Base-by-base conservation (phyloP, 2,329 filamentous ascomycete genomes). In the Pyrenochaeta sp. region DNA sequence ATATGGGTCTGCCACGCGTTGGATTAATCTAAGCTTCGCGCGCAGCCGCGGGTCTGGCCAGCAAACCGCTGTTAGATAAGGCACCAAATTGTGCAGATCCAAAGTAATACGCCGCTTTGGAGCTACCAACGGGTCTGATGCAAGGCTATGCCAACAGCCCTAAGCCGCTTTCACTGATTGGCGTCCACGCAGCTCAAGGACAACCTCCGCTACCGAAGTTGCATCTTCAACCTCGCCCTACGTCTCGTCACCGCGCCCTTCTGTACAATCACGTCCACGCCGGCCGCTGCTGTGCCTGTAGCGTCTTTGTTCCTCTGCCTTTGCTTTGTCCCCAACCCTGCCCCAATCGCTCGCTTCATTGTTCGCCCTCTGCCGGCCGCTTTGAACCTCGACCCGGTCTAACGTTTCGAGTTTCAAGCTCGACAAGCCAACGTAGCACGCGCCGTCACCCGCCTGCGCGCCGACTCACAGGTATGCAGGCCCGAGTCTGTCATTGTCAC, bases 381-480 rank as follows among this genome's bases (percentile, higher is more conserved):
- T 62, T 65, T 65, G 68, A 69, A 66, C 69, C 69, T 65, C 66
- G 58, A 61, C 23, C 39, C 51, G 56, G 62, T 69, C 66, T 60
- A 67, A 74, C 72, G 68, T 71, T 70, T 67, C 67, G 69, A 71
- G 74, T 76, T 75, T 76, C 72, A 72, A 68, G 59, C 61, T 67
- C 67, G 50, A 63, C 66, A 60, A 66, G 58, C 61, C 64, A 63
- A 62, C 68, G 67, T 66, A 68, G 67, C 74, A 75, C 72, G 67
- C 72, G 64, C 63, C 66, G 56, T 61, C 63, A 51, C 58, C 58
- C 60, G 60, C 66, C 66, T 63, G 67, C 63, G 56, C 54, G 51
- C 62, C 47, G 54, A 67, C 61, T 65, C 63, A 66, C 47, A 68
- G 69, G 72, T 74, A 75, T 49, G 67, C 58, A 58, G 49, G 52